A percentile compares a stretch with the other conserved stretches of the same genome.
phyloP scores from a whole-genome alignment of 305 asterid species.

The Fraxinus velutina region DNA sequence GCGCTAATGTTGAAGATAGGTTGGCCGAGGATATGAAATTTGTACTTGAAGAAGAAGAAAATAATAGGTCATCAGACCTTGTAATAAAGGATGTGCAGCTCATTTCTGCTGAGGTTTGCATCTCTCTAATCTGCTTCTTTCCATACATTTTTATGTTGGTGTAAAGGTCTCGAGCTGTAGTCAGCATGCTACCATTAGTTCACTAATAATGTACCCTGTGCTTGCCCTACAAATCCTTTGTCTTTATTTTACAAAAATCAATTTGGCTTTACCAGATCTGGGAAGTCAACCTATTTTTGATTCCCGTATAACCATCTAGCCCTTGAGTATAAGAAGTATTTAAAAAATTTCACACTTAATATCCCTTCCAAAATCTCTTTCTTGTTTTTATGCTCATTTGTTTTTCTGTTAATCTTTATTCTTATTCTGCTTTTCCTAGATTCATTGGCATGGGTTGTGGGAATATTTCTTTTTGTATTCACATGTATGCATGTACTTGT shows the following conservation, averaged over 20 bases:
- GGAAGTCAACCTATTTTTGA: neutral
- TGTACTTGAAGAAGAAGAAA: conserved; percentile 62
- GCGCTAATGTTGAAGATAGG: conserved; percentile 47
- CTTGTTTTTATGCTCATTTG: neutral
- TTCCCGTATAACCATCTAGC: neutral
- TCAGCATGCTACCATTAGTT: neutral
- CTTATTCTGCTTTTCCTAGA: neutral
- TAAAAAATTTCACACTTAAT: neutral
- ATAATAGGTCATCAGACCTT: conserved; percentile 43
- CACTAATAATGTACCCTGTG: neutral
- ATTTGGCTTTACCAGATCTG: neutral
- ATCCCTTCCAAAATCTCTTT: neutral
- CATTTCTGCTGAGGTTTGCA: conserved; percentile 77
- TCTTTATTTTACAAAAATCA: conserved; percentile 1
- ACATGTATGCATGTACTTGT: neutral
- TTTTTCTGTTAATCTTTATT: neutral
- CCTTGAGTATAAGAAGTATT: neutral
- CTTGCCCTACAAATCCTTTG: neutral
- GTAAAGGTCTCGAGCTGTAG: neutral
- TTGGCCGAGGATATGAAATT: conserved; percentile 55
- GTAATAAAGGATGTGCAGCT: conserved; percentile 74
- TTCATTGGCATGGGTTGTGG: neutral
- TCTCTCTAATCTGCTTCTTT: neutral
- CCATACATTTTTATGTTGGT: neutral
- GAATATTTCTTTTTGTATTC: neutral